These are phyloP conservation scores for Begonia fuchsioides DNA, from an alignment of 306 rosid species.

Conservation along the genomic window DNA sequence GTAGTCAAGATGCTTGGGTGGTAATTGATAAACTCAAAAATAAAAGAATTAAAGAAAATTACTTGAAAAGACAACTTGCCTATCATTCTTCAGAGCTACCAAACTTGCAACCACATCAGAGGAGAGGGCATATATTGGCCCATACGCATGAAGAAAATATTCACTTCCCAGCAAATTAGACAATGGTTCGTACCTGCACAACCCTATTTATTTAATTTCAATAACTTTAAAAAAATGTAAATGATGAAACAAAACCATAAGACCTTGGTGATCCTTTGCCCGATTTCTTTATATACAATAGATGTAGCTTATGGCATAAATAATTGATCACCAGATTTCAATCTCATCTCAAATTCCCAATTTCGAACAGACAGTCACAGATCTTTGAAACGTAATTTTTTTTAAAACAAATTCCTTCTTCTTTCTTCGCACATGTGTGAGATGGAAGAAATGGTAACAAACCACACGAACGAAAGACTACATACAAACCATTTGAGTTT, in stretches of 20 bases:
- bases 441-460: neutral
- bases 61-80: slow-evolving; percentile 33
- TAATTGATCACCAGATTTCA: no score
- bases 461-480: slow-evolving; percentile 1
- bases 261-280: no score
- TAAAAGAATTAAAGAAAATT: neutral
- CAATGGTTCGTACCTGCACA: slow-evolving; percentile 77
- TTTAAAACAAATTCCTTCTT: no score
- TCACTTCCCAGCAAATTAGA: slow-evolving; percentile 77
- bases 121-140: slow-evolving; percentile 88
- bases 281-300: no score
- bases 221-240: no score
- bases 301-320: no score
- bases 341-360: no score
- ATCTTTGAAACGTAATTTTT: no score
- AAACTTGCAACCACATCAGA: slow-evolving; percentile 91
- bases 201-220: neutral
- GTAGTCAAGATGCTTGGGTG: neutral
- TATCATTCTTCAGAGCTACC: slow-evolving; percentile 71
- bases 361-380: no score
- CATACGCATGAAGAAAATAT: slow-evolving; percentile 95
- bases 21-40: neutral
- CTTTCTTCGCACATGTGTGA: neutral
- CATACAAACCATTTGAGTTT: slow-evolving; percentile 80
- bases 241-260: no score